Evolutionary conservation across 768 basidiomycete genomes (phyloP).

Genomic region (Rhodosporidiobolus odoratus): DNA sequence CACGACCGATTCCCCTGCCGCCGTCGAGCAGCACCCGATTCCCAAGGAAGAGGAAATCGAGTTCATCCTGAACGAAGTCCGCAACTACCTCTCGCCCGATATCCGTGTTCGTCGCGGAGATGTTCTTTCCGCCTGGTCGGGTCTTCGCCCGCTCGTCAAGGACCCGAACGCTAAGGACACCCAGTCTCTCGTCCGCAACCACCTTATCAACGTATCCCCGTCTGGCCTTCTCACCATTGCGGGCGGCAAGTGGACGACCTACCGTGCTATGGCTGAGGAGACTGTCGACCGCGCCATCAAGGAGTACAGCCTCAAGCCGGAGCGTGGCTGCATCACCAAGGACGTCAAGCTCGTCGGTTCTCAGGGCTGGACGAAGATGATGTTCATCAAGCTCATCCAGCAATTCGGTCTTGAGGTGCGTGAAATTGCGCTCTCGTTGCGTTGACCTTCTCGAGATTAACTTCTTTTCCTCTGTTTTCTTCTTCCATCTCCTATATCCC

Average conservation of each 20-base stretch:
- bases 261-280: constrained; percentile 87
- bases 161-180: constrained; percentile 72
- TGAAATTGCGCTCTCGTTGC: background rate
- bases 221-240: constrained; percentile 81
- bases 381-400: constrained; percentile 95
- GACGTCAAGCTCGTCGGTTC: constrained; percentile 78
- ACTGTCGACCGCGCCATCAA: constrained; percentile 81
- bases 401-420: constrained; percentile 54
- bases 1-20: constrained; percentile 74
- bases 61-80: constrained; percentile 91
- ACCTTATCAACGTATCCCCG: constrained; percentile 74
- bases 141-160: constrained; percentile 80
- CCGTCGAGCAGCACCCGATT: constrained; percentile 66
- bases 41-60: constrained; percentile 90
- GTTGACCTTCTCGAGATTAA: background rate
- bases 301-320: constrained; percentile 61
- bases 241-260: constrained; percentile 99
- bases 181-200: constrained; percentile 83
- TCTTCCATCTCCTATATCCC: background rate
- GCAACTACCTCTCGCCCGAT: constrained; percentile 80
- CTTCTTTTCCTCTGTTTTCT: background rate
- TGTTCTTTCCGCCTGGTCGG: constrained; percentile 91
- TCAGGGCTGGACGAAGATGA: constrained; percentile 88
- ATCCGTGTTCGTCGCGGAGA: constrained; percentile 91
- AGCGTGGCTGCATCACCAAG: constrained; percentile 68